These are phyloP conservation scores for Jatropha podagrica DNA, from an alignment of 441 rosid genomes.

Conservation along the genomic window DNA sequence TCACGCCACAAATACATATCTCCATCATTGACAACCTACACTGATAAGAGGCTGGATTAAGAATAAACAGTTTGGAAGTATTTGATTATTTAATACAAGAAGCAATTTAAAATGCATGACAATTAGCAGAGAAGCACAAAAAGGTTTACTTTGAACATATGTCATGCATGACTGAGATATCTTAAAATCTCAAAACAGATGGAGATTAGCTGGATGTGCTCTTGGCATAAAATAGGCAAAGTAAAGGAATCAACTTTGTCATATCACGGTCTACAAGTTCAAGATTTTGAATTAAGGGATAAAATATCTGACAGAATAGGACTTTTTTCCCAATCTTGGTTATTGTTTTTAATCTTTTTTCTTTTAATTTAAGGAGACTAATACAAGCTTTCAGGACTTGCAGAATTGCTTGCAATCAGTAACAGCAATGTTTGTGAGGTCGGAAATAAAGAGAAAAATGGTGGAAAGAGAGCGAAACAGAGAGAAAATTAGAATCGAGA, in stretches of 20 bases:
- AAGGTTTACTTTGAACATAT: not conserved
- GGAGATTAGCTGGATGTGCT: not conserved
- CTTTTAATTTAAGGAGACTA: not conserved
- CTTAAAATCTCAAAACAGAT: not conserved
- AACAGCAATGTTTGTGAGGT: no score
- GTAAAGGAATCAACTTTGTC: not conserved
- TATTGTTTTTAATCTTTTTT: not conserved
- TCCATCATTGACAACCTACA: conserved; percentile 96
- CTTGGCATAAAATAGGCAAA: not conserved
- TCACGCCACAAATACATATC: conserved; percentile 93
- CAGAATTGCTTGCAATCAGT: no score
- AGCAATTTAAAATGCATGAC: not conserved
- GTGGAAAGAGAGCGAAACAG: no score
- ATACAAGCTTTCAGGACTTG: not conserved
- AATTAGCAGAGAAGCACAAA: not conserved
- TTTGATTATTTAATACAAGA: conserved; percentile 6
- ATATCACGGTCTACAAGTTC: not conserved
- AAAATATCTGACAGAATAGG: not conserved
- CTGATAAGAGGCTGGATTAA: conserved; percentile 20
- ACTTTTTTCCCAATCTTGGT: not conserved
- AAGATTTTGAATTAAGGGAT: conserved; percentile 2
- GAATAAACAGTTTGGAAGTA: not conserved
- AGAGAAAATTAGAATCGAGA: no score
- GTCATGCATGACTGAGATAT: not conserved
- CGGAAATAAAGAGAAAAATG: no score